Evolutionary conservation across 352 stramenopile genomes (phyloP).

Genomic region (Pythium scleroteichum): DNA sequence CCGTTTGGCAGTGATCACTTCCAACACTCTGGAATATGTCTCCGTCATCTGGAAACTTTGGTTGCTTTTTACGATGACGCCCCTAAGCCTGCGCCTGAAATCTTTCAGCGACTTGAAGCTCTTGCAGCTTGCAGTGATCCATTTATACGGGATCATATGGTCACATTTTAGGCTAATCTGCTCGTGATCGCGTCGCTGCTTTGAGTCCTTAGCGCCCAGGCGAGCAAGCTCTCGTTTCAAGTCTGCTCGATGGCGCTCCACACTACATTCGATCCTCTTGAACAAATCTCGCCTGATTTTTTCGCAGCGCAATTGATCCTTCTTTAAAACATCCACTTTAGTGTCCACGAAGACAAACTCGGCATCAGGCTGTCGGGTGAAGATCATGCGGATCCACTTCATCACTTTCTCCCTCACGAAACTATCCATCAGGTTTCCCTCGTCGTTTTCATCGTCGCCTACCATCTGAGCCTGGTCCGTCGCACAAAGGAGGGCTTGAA

Average conservation of each 20-base stretch:
- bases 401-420: constrained; percentile 3
- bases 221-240: too few species aligned
- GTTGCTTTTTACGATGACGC: neutral
- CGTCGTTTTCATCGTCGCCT: neutral
- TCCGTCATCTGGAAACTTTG: neutral
- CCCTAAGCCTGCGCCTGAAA: neutral
- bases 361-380: neutral
- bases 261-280: neutral
- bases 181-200: too few species aligned
- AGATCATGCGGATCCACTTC: constrained; percentile 3
- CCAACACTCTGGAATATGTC: neutral
- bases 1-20: neutral
- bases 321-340: neutral
- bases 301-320: too few species aligned
- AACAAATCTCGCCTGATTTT: neutral
- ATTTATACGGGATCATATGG: neutral
- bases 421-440: neutral
- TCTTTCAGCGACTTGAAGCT: neutral
- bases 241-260: neutral
- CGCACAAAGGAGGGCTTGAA: neutral
- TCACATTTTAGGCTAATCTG: too few species aligned
- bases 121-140: neutral
- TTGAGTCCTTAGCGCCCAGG: too few species aligned
- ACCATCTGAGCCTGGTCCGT: neutral
- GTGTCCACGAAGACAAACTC: constrained; percentile 4